Percentiles rank a stretch among this genome's conserved stretches.
Evolutionary conservation across 108 stramenopile genomes (phyloP).

Genomic region (Cyclostephanos tholiformis): DNA sequence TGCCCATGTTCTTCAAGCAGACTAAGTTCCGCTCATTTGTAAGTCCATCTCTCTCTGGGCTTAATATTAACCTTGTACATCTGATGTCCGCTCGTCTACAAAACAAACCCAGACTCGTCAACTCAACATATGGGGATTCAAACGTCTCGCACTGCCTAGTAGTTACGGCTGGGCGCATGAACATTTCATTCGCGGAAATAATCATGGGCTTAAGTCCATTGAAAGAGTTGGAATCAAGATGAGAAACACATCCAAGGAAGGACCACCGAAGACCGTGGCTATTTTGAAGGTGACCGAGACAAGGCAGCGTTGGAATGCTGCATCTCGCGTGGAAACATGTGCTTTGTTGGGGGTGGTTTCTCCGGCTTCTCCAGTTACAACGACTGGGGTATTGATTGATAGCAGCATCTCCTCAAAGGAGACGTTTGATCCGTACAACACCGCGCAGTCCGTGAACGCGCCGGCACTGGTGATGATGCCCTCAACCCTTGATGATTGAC

Average conservation of each 20-base stretch:
- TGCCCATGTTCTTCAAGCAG: slow-evolving; percentile 12
- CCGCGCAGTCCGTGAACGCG: neutral
- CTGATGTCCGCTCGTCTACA: neutral
- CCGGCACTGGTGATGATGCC: neutral
- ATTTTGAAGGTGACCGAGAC: neutral
- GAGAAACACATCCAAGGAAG: neutral
- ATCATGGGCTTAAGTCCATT: neutral
- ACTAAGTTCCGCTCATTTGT: slow-evolving; percentile 13
- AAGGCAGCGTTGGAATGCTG: neutral
- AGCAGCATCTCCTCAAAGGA: too few relatives aligned
- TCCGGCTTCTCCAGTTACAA: too few relatives aligned
- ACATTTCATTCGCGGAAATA: slow-evolving; percentile 4
- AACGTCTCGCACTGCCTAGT: neutral
- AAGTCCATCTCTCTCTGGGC: neutral
- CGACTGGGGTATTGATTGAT: too few relatives aligned
- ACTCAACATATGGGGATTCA: slow-evolving; percentile 11
- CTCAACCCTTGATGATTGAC: neutral
- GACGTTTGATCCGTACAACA: neutral
- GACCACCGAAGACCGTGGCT: neutral
- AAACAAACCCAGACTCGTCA: slow-evolving; percentile 4
- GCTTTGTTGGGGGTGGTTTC: too few relatives aligned
- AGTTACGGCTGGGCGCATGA: neutral
- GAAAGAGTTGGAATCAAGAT: neutral
- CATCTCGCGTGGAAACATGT: too few relatives aligned
- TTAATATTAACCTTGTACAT: neutral